Conservation (phyloP, 495 filamentous ascomycete genomes). For the Hypoxylon fragiforme region DNA sequence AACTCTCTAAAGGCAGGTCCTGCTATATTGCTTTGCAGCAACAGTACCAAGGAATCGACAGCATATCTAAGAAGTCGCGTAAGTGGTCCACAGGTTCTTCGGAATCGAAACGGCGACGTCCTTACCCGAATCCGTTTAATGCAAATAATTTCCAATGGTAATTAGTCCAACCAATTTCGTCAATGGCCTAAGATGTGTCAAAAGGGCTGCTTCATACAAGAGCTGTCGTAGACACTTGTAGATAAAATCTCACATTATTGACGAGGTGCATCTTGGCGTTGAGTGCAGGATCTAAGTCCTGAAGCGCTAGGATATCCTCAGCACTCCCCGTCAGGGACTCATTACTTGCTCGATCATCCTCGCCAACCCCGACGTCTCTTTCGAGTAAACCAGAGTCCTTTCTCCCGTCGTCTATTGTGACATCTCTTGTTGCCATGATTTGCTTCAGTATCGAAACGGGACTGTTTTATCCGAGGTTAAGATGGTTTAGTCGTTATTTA, state of each 20-base stretch:
- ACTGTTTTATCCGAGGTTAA: background rate
- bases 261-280: slow-evolving; percentile 70
- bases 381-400: slow-evolving; percentile 19
- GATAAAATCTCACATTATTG: slow-evolving; percentile 60
- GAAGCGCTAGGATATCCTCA: slow-evolving; percentile 54
- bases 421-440: slow-evolving; percentile 19
- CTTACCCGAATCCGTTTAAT: slow-evolving; percentile 67
- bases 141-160: slow-evolving; percentile 72
- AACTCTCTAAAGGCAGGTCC: slow-evolving; percentile 61
- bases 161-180: slow-evolving; percentile 70
- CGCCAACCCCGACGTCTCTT: slow-evolving; percentile 19
- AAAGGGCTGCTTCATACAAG: slow-evolving; percentile 2
- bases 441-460: background rate
- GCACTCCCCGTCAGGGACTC: slow-evolving; percentile 29
- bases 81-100: background rate
- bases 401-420: background rate
- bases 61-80: slow-evolving; percentile 54
- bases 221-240: slow-evolving; percentile 1
- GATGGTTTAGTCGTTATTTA: background rate
- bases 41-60: slow-evolving; percentile 68
- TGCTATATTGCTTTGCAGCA: slow-evolving; percentile 69
- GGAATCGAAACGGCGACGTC: slow-evolving; percentile 3
- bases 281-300: slow-evolving; percentile 63
- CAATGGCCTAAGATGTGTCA: slow-evolving; percentile 57
- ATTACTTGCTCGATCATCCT: slow-evolving; percentile 6